Percentiles rank a stretch among this genome's conserved stretches.
phyloP scores from a whole-genome alignment of 345 rosid species.

The Bruguiera sexangula region DNA sequence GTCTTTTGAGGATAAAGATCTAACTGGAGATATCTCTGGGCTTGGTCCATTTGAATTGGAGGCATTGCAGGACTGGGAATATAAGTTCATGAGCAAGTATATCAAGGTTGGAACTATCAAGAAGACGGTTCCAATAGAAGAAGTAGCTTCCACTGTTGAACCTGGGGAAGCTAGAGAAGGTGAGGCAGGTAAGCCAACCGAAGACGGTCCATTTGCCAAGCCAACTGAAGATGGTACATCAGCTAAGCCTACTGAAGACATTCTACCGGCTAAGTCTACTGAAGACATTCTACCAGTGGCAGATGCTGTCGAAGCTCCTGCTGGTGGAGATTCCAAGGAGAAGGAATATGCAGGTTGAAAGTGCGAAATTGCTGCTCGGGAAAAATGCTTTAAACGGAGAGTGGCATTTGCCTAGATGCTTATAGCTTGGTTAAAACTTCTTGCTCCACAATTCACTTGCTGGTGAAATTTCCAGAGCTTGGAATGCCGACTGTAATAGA shows the following conservation, averaged over 20 bases:
- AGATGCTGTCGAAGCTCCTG: conserved; percentile 23
- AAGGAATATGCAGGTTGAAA: conserved; percentile 18
- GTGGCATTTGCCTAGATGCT: conserved; percentile 6
- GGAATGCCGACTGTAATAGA: conserved; percentile 8
- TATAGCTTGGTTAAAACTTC: conserved; percentile 8
- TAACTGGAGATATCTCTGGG: conserved; percentile 90
- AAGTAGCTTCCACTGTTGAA: conserved; percentile 42
- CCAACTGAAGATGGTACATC: conserved; percentile 46
- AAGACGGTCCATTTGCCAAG: conserved; percentile 16
- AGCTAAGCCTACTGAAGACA: conserved; percentile 39
- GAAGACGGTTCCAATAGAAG: conserved; percentile 41
- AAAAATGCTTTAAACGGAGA: background rate
- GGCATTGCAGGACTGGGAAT: conserved; percentile 99
- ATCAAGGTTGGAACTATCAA: conserved; percentile 79
- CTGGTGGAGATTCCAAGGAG: conserved; percentile 30
- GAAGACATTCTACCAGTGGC: conserved; percentile 40
- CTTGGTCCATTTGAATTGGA: conserved; percentile 93
- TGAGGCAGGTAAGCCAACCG: conserved; percentile 29
- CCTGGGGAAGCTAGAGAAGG: conserved; percentile 39
- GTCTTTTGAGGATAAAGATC: conserved; percentile 92
- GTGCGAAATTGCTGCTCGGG: background rate
- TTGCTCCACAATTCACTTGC: background rate
- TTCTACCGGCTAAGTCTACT: conserved; percentile 37
- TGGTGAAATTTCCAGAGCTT: conserved; percentile 9
- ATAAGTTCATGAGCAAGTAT: conserved; percentile 98